These are phyloP conservation scores for Colletotrichum sp. DNA, from an alignment of 2,329 filamentous ascomycete genomes.

Conservation along the genomic window DNA sequence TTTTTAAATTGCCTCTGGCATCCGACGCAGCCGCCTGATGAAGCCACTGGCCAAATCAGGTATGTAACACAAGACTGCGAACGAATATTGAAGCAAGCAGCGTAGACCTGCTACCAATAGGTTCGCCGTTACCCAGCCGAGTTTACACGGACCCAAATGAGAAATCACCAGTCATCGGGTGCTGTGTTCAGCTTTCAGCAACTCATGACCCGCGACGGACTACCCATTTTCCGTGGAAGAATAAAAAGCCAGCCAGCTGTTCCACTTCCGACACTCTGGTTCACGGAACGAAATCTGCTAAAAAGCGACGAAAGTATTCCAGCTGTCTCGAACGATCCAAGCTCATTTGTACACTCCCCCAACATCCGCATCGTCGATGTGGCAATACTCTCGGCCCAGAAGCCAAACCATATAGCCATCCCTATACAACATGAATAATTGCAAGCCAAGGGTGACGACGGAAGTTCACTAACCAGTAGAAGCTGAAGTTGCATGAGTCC, in stretches of 20 bases:
- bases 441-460: neutral
- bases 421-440: neutral
- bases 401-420: too few species aligned
- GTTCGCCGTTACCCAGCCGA: neutral
- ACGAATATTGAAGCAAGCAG: neutral
- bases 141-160: neutral
- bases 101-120: neutral
- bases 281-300: neutral
- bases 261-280: neutral
- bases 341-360: neutral
- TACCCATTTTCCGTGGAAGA: neutral
- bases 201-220: neutral
- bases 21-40: too few species aligned
- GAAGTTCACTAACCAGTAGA: fast-evolving
- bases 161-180: neutral
- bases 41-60: neutral
- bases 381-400: too few species aligned
- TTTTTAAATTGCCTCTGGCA: too few species aligned
- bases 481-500: too few species aligned
- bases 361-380: neutral
- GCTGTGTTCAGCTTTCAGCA: neutral
- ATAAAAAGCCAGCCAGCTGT: neutral
- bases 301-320: neutral
- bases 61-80: neutral
- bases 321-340: neutral